phyloP scores from a whole-genome alignment of 305 asterid genomes.

The Fraxinus dipetala region DNA sequence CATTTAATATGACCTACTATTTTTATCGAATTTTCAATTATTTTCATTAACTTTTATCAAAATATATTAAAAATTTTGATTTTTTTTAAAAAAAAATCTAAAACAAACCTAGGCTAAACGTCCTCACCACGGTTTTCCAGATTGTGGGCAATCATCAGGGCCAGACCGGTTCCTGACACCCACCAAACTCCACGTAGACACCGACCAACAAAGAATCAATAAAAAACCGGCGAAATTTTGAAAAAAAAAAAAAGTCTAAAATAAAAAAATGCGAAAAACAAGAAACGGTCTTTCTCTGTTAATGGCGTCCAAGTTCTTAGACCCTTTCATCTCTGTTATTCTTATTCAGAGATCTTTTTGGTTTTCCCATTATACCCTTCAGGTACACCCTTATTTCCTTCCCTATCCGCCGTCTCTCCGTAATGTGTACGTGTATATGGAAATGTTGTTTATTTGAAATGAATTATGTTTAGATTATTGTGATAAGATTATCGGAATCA shows the following conservation, averaged over 20 bases:
- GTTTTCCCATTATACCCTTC: conserved; percentile 27
- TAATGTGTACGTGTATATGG: not conserved
- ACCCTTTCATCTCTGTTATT: conserved; percentile 38
- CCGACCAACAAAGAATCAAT: not conserved
- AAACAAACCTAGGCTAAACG: not conserved
- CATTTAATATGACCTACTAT: too few species aligned
- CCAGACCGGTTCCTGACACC: not conserved
- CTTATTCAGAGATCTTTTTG: conserved; percentile 38
- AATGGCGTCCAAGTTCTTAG: conserved; percentile 42
- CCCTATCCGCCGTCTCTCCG: not conserved
- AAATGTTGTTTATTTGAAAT: not conserved
- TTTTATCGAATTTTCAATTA: too few species aligned
- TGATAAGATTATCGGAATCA: conserved; percentile 1
- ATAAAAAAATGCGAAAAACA: not conserved
- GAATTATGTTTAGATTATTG: conserved; percentile 11
- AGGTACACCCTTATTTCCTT: conserved; percentile 30
- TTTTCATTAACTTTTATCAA: too few species aligned
- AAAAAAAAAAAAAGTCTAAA: too few species aligned
- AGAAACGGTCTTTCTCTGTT: not conserved
- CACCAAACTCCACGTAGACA: not conserved
- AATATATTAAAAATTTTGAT: too few species aligned
- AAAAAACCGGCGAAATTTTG: not conserved
- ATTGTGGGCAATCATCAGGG: not conserved
- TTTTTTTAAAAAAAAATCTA: too few species aligned
- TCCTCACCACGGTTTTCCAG: not conserved